Evolutionary conservation across 2,329 filamentous ascomycete genomes (phyloP), one percentile per base, ranked within the genome.

Genomic region (Periconia digitata): DNA sequence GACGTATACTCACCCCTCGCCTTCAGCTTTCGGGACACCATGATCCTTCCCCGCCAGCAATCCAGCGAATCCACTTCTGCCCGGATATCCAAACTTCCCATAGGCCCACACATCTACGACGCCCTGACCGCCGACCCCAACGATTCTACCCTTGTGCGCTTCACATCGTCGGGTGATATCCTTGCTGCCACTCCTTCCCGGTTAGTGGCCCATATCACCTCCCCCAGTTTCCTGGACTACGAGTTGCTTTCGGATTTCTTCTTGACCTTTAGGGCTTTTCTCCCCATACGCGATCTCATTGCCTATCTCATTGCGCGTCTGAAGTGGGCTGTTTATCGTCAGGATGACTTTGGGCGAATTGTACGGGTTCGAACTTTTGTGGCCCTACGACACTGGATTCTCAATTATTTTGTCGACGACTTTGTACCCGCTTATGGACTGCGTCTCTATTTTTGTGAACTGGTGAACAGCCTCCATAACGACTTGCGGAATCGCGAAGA

Each of bases 201-300:
- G 12, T 84, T 99, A 32, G 89, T 99, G 42, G 92, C 92, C 12
- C 92, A 99, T 72, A 96, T 99, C 54, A 97, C 94, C 0, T 97
- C 94, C 0, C 90, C 94, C 15, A 91, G 85, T 42, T 96, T 97
- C 67, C 84, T 99, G 64, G 92, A 99, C 70, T 99, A 99, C 69
- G 92, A 97, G 63, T 80, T 99, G 5, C 83, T 99, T 4, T 97
- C 94, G 1, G 94, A 99, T 70, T 99, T 99, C 73, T 99, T 99
- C 64, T 82, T 99, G 18, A 97, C 94, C 0, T 99, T 90, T 65
- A 89, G 94, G 41, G 83, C 88, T 3, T 99, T 96, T 65, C 77
- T 99, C 50, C 85, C 89, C 12, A 79, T 88, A 0, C 77, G 79
- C 17, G 87, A 92, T 60, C 79, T 99, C 3, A 79, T 96, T 18